phyloP scores from a whole-genome alignment of 2,329 filamentous ascomycete species.

The Cordyceps farinosa region DNA sequence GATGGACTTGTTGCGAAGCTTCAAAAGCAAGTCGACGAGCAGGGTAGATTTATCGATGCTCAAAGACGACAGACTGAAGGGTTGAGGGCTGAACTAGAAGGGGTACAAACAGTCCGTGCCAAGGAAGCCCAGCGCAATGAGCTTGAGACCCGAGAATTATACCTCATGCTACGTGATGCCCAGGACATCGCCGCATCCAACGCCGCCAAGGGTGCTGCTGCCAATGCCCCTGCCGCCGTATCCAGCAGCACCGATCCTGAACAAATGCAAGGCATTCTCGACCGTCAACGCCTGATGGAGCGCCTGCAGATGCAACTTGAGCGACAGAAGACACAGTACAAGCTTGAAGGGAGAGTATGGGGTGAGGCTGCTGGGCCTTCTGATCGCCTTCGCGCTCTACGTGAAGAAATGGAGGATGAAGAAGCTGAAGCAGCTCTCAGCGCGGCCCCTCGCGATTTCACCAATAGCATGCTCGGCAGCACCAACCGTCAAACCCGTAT shows the following conservation, averaged over 20 bases:
- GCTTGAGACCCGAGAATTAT: slow-evolving; percentile 91
- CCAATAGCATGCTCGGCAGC: slow-evolving; percentile 69
- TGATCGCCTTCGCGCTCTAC: slow-evolving; percentile 83
- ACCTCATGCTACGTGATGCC: slow-evolving; percentile 96
- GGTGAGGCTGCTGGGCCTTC: slow-evolving; percentile 78
- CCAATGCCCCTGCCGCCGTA: slow-evolving; percentile 44
- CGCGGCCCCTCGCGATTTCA: slow-evolving; percentile 60
- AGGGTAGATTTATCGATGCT: slow-evolving; percentile 83
- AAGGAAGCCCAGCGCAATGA: slow-evolving; percentile 94
- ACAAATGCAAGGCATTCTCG: slow-evolving; percentile 86
- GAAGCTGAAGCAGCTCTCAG: slow-evolving; percentile 49
- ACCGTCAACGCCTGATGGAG: slow-evolving; percentile 88
- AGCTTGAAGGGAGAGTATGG: slow-evolving; percentile 91
- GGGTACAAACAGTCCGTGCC: slow-evolving; percentile 77
- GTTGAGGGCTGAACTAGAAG: slow-evolving; percentile 84
- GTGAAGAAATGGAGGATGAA: slow-evolving; percentile 86
- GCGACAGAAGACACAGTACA: slow-evolving; percentile 95
- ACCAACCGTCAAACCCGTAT: slow-evolving; percentile 61
- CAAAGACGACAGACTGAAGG: slow-evolving; percentile 82
- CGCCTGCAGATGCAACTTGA: slow-evolving; percentile 93
- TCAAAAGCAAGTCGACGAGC: slow-evolving; percentile 91
- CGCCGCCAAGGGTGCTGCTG: slow-evolving; percentile 56
- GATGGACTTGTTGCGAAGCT: slow-evolving; percentile 91
- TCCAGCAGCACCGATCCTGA: slow-evolving; percentile 59
- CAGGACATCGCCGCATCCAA: slow-evolving; percentile 93